These are phyloP conservation scores for Hericium alpestre DNA, from an alignment of 768 basidiomycete species.

Conservation along the genomic window DNA sequence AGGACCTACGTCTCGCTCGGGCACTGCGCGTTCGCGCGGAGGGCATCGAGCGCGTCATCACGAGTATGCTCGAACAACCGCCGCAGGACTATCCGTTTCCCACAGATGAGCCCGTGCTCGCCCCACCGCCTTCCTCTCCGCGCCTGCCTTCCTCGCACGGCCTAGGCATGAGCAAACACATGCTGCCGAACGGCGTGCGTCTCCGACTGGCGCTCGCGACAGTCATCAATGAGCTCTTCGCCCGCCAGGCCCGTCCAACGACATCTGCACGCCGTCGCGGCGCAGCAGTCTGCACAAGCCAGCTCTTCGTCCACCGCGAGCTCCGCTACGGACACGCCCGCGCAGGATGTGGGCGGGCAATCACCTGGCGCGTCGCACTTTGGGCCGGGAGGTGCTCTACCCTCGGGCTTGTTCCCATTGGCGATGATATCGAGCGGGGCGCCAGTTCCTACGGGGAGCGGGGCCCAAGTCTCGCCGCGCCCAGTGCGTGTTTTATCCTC, in stretches of 20 bases:
- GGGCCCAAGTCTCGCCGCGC: slow-evolving; percentile 19
- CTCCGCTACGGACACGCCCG: slow-evolving; percentile 16
- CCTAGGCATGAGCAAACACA: slow-evolving; percentile 30
- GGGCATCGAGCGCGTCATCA: slow-evolving; percentile 73
- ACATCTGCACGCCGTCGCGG: background rate
- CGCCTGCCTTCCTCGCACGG: slow-evolving; percentile 20
- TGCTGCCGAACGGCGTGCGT: slow-evolving; percentile 71
- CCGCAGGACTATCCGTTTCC: slow-evolving; percentile 51
- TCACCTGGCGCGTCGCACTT: background rate
- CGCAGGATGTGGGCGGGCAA: background rate
- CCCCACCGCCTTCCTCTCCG: slow-evolving; percentile 23
- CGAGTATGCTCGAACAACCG: slow-evolving; percentile 71
- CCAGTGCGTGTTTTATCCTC: background rate
- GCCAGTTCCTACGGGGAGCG: background rate
- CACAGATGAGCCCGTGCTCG: slow-evolving; percentile 38
- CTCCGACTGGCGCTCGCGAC: slow-evolving; percentile 66
- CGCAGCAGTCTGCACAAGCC: slow-evolving; percentile 7
- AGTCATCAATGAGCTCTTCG: slow-evolving; percentile 75
- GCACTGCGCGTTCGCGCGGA: slow-evolving; percentile 64
- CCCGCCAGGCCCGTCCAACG: slow-evolving; percentile 44
- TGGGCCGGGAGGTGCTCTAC: background rate
- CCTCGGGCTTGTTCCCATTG: background rate
- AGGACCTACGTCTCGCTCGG: slow-evolving; percentile 55
- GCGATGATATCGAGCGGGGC: background rate
- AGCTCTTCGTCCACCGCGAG: slow-evolving; percentile 11